Base-by-base conservation (phyloP, 148 eudicot species). In the Vaccinium corymbosum region DNA sequence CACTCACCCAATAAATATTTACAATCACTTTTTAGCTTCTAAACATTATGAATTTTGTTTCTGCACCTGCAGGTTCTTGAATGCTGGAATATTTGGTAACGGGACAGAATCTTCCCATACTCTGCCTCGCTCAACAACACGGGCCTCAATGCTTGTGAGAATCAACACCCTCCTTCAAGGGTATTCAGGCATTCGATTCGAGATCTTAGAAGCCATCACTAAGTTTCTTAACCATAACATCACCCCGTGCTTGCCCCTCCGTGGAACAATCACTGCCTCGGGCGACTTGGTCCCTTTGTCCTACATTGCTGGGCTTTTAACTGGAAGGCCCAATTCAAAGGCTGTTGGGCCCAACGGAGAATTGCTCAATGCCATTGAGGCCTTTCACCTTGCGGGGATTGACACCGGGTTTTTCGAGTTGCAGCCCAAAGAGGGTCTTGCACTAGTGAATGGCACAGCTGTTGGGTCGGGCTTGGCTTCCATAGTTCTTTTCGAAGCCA, bases 111-210 rank as follows among this genome's bases (percentile, higher is more conserved):
- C 86, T n/a, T 16, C 19, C 77, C 89, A 87, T 4, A 87, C 85
- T 8, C 85, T 87, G 11, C 87, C 89, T 11, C 80, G 78, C 29
- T 81, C 89, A 3, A 84, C 87, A 20, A 84, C 89, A 49, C 82
- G 85, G 35, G 89, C 89, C 25, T 81, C 89, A 13, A 87, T 87
- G 89, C 83, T 87, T 25, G 89, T 87, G 55, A 79, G 89, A 14
- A 51, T 87, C 80, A 87, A 87, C 83, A 87, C 89, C 29, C 89
- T 87, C 42, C 87, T 87, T 6, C 89, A 87, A 59, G 89, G 89
- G 1, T 87, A 87, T 68, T 87, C 89, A 0, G 87, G 89, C 25
- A 87, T 87, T 29, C 79, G 89, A 6, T 87, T 87, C 49, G 89
- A 87, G 51, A 87, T 68, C 86, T n/a, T 16, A 16, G 83, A 84